Base-by-base conservation (phyloP, 352 stramenopile genomes). In the Phytophthora pistaciae region DNA sequence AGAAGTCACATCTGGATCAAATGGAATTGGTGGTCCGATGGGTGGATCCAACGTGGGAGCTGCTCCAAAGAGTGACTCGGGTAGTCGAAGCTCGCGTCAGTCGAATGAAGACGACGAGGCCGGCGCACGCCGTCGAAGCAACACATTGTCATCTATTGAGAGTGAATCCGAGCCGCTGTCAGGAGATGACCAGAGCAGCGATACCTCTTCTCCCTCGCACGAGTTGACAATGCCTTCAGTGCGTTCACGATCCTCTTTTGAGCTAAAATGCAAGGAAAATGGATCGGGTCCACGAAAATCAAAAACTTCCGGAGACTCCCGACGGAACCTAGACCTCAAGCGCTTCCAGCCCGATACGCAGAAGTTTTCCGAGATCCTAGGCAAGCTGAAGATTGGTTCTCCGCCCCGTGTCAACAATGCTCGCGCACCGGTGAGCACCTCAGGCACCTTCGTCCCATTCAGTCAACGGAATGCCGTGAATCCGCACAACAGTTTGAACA, bases 341-440 rank as follows among this genome's bases (percentile, higher is more conserved):
- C 84, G 88, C 25, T 93, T 92, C 64, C 82, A 92, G 42, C 85
- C 84, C 2, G 85, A 93, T 65, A 84, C 84, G 25, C 85, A 88
- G 58, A 85, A 89, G 59, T 94, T 92, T 75, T 82, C 82, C 3
- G 87, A 94, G 66, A 91, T 94, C 55, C 63, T 94, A 23, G 78
- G 84, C 64, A 89, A 90, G 21, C 79, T 94, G 50, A 92, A 91
- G 64, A 79, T 89, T 25, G 67, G 76, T 18, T 88, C 82, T 21
- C 70, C 78, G 21, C 69, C 77, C 38, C 69, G 72, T 56, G 63
- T 82, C 54, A 77, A 71, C 48, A 83, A 77, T 21, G 64, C 54
- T 3, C 60, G 67, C 18, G 36, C 49, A 31, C 53, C 62, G 20
- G 38, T 73, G 14, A 78, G 50, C 42, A 62, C 56, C 29, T 73